A percentile compares a stretch with the other conserved stretches of the same genome.
Evolutionary conservation across 257 asterid species (phyloP).

Genomic region (Solanum appendiculatum): DNA sequence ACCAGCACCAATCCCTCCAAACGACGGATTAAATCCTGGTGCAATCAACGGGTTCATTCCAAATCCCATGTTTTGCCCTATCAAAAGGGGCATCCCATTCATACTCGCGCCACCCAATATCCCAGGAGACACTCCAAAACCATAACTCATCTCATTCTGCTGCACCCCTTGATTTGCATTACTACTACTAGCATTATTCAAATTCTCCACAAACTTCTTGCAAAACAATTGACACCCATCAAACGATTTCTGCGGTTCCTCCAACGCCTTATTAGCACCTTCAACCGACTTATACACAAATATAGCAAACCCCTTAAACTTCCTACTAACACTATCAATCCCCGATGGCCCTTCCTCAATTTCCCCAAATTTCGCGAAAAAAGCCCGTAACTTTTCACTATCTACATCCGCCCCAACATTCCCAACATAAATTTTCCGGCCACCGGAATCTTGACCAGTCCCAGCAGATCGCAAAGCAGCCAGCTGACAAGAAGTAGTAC

Average conservation of each 20-base stretch:
- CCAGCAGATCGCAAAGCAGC: constrained; percentile 36
- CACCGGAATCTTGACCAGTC: neutral
- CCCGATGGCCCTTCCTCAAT: constrained; percentile 67
- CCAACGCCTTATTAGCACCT: constrained; percentile 56
- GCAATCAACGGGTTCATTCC: constrained; percentile 33
- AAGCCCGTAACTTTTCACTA: constrained; percentile 36
- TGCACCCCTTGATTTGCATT: constrained; percentile 11
- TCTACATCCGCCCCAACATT: constrained; percentile 56
- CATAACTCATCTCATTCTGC: constrained; percentile 15
- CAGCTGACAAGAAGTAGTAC: constrained; percentile 48
- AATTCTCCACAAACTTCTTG: constrained; percentile 49
- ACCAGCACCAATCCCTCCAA: constrained; percentile 29
- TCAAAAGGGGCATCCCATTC: constrained; percentile 23
- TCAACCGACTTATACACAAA: constrained; percentile 38
- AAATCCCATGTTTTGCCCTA: constrained; percentile 53
- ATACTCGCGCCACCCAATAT: constrained; percentile 10
- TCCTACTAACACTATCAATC: constrained; percentile 39
- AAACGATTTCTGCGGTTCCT: constrained; percentile 60
- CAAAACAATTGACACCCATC: constrained; percentile 65
- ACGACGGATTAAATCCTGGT: constrained; percentile 20
- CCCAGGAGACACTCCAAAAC: constrained; percentile 30
- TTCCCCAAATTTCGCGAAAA: constrained; percentile 57
- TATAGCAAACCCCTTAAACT: constrained; percentile 61
- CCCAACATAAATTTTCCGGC: constrained; percentile 52
- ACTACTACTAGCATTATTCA: constrained; percentile 5